These are phyloP conservation scores for Ilex asprella DNA, from an alignment of 257 asterid genomes.

Conservation along the genomic window DNA sequence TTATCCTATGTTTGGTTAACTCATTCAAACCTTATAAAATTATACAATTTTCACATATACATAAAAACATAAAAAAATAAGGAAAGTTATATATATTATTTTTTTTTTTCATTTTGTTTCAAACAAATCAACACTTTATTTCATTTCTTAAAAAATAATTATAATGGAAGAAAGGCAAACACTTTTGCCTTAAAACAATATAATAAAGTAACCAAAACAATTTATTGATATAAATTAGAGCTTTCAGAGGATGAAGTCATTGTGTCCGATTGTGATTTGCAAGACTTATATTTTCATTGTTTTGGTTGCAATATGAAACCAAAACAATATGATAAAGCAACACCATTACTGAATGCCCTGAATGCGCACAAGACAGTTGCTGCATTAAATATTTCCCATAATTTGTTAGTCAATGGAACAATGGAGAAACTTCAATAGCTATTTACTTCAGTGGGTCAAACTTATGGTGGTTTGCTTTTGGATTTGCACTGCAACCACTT, in stretches of 20 bases:
- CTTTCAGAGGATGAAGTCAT: constrained; percentile 79
- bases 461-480: constrained; percentile 66
- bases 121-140: too few relatives aligned
- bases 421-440: constrained; percentile 68
- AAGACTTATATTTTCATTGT: constrained; percentile 44
- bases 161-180: too few relatives aligned
- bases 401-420: constrained; percentile 79
- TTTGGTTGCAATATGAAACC: too few relatives aligned
- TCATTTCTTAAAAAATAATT: too few relatives aligned
- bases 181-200: too few relatives aligned
- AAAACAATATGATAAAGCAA: constrained; percentile 11
- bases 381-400: constrained; percentile 86
- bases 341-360: constrained; percentile 75
- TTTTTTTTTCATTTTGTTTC: too few relatives aligned
- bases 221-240: constrained; percentile 16
- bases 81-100: too few relatives aligned
- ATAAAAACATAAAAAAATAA: too few relatives aligned
- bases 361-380: constrained; percentile 71
- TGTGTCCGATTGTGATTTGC: constrained; percentile 77
- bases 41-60: too few relatives aligned
- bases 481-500: constrained; percentile 82
- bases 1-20: too few relatives aligned
- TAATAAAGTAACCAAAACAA: too few relatives aligned
- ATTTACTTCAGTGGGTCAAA: constrained; percentile 68
- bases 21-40: too few relatives aligned